Percentiles rank a stretch among this genome's conserved stretches.
phyloP scores from a whole-genome alignment of 83 land plant species.

The Picea abies region DNA sequence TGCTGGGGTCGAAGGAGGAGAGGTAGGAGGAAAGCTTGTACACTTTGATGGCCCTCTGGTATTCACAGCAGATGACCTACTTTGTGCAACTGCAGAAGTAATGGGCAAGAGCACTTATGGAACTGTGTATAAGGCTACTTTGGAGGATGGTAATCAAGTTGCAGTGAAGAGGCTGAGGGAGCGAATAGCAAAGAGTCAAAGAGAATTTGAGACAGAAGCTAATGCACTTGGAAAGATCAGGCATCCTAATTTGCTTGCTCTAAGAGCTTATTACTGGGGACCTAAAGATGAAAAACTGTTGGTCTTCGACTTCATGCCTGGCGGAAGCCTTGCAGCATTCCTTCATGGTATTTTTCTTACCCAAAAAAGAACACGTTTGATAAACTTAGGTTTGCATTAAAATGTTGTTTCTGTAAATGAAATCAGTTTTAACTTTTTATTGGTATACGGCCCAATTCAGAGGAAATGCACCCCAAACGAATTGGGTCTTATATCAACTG shows the following conservation, averaged over 20 bases:
- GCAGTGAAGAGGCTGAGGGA: constrained; percentile 97
- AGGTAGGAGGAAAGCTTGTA: constrained; percentile 83
- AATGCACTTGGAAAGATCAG: constrained; percentile 74
- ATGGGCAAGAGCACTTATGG: constrained; percentile 99
- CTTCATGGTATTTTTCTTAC: constrained; percentile 67
- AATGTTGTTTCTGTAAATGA: neutral
- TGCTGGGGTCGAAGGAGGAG: constrained; percentile 29
- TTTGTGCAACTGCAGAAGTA: constrained; percentile 91
- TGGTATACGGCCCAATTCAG: neutral
- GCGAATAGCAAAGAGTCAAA: constrained; percentile 79
- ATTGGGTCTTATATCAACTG: neutral
- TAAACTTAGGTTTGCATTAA: neutral
- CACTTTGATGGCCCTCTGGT: constrained; percentile 85
- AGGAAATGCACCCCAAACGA: neutral
- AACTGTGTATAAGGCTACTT: constrained; percentile 93
- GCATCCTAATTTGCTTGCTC: constrained; percentile 80
- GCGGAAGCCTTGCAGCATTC: constrained; percentile 88
- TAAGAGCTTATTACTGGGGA: constrained; percentile 90
- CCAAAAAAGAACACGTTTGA: neutral
- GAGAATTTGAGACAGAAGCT: constrained; percentile 88
- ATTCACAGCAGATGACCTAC: constrained; percentile 86
- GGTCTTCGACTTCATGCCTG: constrained; percentile 91
- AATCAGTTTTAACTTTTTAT: neutral
- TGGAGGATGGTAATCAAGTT: constrained; percentile 89
- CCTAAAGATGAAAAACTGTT: constrained; percentile 97